Conservation (phyloP, 352 stramenopile genomes). For the Blastocystis sp. region DNA sequence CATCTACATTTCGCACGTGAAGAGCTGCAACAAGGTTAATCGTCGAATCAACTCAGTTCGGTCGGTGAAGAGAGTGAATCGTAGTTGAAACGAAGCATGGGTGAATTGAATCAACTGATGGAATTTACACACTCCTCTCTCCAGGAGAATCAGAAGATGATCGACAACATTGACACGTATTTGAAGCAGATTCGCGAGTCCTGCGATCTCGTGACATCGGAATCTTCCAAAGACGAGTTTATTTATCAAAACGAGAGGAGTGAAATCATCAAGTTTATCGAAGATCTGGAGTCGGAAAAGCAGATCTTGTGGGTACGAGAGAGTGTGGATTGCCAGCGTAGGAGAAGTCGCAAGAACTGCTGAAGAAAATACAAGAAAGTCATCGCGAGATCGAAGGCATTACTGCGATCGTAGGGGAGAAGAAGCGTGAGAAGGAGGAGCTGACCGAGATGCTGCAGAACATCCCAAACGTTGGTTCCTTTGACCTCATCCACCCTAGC, state of each 20-base stretch:
- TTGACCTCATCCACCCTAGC: not conserved
- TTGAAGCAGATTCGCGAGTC: not conserved
- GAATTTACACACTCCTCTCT: slow-evolving; percentile 25
- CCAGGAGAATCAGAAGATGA: slow-evolving; percentile 4
- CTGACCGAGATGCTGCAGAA: not conserved
- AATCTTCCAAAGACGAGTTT: slow-evolving; percentile 39
- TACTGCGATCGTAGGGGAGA: not conserved
- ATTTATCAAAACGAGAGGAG: not conserved
- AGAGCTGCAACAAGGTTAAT: not conserved
- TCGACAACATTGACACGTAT: slow-evolving; percentile 31
- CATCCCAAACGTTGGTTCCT: not conserved
- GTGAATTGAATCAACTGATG: slow-evolving; percentile 12
- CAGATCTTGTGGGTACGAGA: not conserved
- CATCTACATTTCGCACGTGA: not conserved
- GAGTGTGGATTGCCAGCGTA: not conserved
- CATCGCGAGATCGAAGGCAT: slow-evolving; percentile 41
- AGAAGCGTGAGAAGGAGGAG: slow-evolving; percentile 31
- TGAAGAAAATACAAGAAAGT: not conserved
- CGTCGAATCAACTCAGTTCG: not conserved
- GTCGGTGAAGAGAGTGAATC: not conserved
- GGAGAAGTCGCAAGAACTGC: not conserved
- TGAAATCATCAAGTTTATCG: not conserved
- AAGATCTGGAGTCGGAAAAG: slow-evolving; percentile 18
- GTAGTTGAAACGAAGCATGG: slow-evolving; percentile 35
- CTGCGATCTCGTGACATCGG: not conserved